Evolutionary conservation across 1,139 yeast species (phyloP), one percentile per base, ranked within the genome.

Genomic region (Geotrichum siamense): DNA sequence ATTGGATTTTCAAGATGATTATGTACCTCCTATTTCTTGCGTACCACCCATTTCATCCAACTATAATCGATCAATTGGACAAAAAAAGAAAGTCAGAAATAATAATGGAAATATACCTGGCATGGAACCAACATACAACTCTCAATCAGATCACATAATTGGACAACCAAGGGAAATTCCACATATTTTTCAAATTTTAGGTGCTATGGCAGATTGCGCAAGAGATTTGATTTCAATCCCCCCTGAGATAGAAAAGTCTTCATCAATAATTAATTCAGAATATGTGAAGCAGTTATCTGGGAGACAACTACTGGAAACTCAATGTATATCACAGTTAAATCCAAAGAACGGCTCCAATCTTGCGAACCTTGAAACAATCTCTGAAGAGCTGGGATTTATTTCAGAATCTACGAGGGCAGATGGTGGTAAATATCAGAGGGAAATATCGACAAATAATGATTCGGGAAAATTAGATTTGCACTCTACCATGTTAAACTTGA

Each of bases 151-250:
- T 20, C 16, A 33, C 9, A 20, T 26, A 5, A 10, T 12, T 6
- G 37, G 30, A 5, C 40, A 37, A 5, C n/a, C 32, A 3, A 28
- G 28, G 21, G 15, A n/a, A 3, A 30, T 43, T 15, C 47, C 47
- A 12, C 47, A 32, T 3, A 16, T 43, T 10, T 39, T 43, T 13
- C 43, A 38, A 25, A 17, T 43, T 19, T 32, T 43, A 39, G 47
- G 47, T 2, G 43, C 40, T n/a, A 40, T 43, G 5, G 47, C 47
- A 3, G 42, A 41, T 12, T 28, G 30, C 5, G 47, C 47, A 2
- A 43, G 39, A 15, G 40, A 25, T 32, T 35, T 29, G 16, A 13
- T 10, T 13, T 6, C 5, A 5, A 8, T 12, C 6, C n/a, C 31
- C 6, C 31, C 31, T n/a, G 31, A 9, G 31, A 5, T 15, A 12